Conservation (phyloP, 2,329 filamentous ascomycete genomes). For the Chlorencoelia australis region DNA sequence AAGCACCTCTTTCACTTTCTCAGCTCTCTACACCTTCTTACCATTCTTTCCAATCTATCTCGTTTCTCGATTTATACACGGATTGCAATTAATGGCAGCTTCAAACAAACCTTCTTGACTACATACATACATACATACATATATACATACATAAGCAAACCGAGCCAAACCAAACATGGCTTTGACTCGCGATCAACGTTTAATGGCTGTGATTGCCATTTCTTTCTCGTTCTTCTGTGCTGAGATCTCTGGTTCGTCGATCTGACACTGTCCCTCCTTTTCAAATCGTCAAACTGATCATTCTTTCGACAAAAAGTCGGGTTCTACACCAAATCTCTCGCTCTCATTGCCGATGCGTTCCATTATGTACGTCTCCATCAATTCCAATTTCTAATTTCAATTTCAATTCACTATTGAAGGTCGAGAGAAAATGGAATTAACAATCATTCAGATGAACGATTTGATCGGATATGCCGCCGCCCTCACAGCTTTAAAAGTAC, state of each 20-base stretch:
- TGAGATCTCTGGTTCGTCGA: slow-evolving; percentile 33
- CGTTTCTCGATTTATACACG: too few species aligned
- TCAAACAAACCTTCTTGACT: too few species aligned
- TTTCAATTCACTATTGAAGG: too few species aligned
- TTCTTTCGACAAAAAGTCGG: slow-evolving; percentile 40
- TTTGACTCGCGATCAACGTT: slow-evolving; percentile 10
- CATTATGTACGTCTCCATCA: slow-evolving; percentile 61
- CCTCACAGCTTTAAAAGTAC: slow-evolving; percentile 51
- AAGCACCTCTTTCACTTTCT: too few species aligned
- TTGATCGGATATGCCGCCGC: slow-evolving; percentile 60
- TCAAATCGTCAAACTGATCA: not conserved
- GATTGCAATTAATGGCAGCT: too few species aligned
- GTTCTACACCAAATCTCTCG: slow-evolving; percentile 61
- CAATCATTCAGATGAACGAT: slow-evolving; percentile 49
- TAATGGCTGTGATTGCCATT: slow-evolving; percentile 33
- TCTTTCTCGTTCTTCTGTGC: slow-evolving; percentile 36
- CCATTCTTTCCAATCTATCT: too few species aligned
- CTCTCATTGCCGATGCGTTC: slow-evolving; percentile 67
- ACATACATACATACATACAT: too few species aligned
- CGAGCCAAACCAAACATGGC: slow-evolving; percentile 5
- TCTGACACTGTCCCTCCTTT: not conserved
- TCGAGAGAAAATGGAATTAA: not conserved
- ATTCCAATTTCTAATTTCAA: too few species aligned
- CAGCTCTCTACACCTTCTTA: too few species aligned
- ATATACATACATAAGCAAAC: too few species aligned